Evolutionary conservation across 169 alveolate genomes (phyloP).

Genomic region (Pseudocohnilembus persalinus): DNA sequence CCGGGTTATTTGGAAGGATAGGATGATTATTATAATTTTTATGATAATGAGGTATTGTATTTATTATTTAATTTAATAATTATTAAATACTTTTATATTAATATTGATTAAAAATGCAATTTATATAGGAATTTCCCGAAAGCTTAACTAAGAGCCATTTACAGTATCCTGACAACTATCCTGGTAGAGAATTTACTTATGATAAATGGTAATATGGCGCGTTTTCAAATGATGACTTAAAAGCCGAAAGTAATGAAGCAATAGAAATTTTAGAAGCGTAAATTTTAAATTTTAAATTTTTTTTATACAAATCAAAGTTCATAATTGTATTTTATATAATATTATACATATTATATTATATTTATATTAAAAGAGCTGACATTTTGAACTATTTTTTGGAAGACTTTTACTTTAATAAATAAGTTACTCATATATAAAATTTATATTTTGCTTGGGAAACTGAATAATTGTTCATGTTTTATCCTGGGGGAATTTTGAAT

Average conservation of each 20-base stretch:
- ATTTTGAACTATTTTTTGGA: conserved; percentile 11
- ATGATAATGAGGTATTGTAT: background rate
- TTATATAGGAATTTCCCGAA: background rate
- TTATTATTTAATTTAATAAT: background rate
- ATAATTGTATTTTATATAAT: too few relatives aligned
- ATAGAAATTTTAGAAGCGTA: background rate
- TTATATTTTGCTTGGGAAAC: conserved; percentile 2
- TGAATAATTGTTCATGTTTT: background rate
- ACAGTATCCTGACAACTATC: background rate
- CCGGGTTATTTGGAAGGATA: background rate
- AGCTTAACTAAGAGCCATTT: background rate
- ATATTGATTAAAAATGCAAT: background rate
- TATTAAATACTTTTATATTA: background rate
- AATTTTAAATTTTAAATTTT: background rate
- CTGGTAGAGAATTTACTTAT: background rate
- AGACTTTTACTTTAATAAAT: conserved; percentile 19
- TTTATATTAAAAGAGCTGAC: conserved; percentile 2
- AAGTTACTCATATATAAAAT: conserved; percentile 10
- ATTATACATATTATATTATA: background rate
- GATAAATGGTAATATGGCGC: background rate
- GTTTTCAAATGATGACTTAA: background rate
- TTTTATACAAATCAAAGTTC: too few relatives aligned
- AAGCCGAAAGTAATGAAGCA: background rate
- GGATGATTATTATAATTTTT: background rate
- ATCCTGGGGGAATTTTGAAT: background rate